Base-by-base conservation (phyloP, 2,329 filamentous ascomycete species). In the Monosporascus sp. region DNA sequence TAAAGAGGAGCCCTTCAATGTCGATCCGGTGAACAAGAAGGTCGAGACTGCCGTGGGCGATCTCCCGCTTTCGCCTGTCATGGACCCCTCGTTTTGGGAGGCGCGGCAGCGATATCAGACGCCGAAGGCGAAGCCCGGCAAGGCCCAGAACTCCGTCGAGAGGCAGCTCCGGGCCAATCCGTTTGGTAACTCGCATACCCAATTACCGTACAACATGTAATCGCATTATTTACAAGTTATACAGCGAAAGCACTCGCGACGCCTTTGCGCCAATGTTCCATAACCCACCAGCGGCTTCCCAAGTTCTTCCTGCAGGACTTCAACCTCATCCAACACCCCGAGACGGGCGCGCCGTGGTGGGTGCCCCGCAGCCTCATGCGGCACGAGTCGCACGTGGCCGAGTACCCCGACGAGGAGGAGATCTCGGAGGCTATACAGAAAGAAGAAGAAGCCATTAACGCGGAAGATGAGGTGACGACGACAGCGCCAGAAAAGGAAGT, bases 261-360 rank as follows among this genome's bases (percentile, higher is more conserved):
- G 0, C 81, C 83, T 0, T 53, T 86, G 22, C 82, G 88, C 51
- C 60, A 66, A 53, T 89, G 86, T 61, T 62, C 68, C 22, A 64
- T 78, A 35, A 83, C 83, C 1, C 56, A 62, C 0, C 64, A 67
- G 0, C 62, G 64, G 1, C 67, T 89, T 7, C 88, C 88, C 1
- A 69, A 67, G 15, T 83, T 78, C 61, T 87, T 90, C 64, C 71
- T 89, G 5, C 80, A 87, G 51, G 74, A 80, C 35, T 84, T 90
- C 55, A 75, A 77, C 27, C 62, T 83, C 2, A 70, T 83, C 14
- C 63, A 70, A 1, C 77, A 87, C 52, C 84, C 85, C 0, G 69
- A 75, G 9, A 81, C 79, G 0, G 63, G 67, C 0, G 60, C 70
- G 2, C 72, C 77, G 0, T 88, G 82, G 81, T 81, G 78, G 65